phyloP scores from a whole-genome alignment of 2,329 filamentous ascomycete species.

The Paecilomyces niveus region DNA sequence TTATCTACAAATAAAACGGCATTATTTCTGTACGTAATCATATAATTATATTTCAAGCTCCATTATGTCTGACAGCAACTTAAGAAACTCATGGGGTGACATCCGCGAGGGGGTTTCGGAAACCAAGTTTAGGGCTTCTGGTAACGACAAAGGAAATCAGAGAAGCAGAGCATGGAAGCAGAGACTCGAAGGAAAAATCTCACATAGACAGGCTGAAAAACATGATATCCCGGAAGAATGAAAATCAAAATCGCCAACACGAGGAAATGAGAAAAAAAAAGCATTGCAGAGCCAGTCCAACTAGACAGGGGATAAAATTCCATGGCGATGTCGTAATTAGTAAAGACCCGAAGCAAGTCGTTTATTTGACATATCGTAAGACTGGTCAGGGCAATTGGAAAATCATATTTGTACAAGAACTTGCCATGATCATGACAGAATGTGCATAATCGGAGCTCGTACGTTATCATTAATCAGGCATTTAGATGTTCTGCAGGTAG shows the following conservation, averaged over 20 bases:
- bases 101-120: background rate
- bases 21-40: background rate
- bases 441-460: background rate
- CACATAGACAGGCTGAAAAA: background rate
- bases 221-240: background rate
- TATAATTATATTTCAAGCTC: background rate
- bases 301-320: background rate
- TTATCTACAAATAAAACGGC: background rate
- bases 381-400: background rate
- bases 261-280: background rate
- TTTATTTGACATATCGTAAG: background rate
- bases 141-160: background rate
- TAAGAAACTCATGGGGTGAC: background rate
- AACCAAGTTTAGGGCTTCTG: background rate
- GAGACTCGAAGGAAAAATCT: background rate
- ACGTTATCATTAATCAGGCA: slow-evolving; percentile 1
- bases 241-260: background rate
- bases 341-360: background rate
- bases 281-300: background rate
- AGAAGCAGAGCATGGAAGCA: background rate
- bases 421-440: slow-evolving; percentile 12
- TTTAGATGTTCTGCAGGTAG: slow-evolving; percentile 54
- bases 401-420: slow-evolving; percentile 7
- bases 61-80: background rate
- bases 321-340: background rate